Conservation (phyloP, 176 grass and related monocot genomes). For the Hsuehochloa calcarea region DNA sequence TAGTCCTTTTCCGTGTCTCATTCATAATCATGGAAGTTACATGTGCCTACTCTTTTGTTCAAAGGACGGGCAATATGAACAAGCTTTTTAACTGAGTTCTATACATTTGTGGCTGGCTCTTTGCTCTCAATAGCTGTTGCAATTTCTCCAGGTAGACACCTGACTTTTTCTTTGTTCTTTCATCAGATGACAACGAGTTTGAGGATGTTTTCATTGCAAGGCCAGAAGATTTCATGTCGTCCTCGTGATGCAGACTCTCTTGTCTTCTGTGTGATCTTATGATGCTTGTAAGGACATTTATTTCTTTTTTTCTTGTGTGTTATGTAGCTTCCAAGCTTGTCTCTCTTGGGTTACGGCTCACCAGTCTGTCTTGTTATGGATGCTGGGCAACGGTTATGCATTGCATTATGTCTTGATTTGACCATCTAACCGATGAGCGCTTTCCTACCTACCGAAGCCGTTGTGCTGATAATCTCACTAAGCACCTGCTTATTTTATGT, state of each 20-base stretch:
- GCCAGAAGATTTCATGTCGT: constrained; percentile 42
- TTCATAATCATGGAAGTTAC: neutral
- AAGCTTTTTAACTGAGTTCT: neutral
- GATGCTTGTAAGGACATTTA: neutral
- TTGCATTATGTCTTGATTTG: constrained; percentile 3
- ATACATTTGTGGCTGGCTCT: neutral
- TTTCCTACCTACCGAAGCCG: neutral
- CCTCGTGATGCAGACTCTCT: constrained; percentile 13
- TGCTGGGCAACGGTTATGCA: neutral
- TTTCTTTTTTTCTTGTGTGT: neutral
- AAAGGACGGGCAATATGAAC: neutral
- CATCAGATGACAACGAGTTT: constrained; percentile 58
- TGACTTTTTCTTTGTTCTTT: constrained; percentile 14
- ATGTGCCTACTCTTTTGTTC: neutral
- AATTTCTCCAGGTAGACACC: neutral
- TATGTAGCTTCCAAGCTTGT: neutral
- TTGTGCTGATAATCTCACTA: neutral
- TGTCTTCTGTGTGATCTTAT: neutral
- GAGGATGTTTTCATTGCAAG: constrained; percentile 55
- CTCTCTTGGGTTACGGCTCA: neutral
- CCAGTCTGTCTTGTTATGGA: neutral
- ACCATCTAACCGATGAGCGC: neutral
- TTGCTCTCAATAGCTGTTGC: neutral
- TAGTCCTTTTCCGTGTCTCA: neutral
- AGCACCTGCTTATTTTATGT: neutral